Evolutionary conservation across 768 basidiomycete species (phyloP), one percentile per base, ranked within the genome.

Genomic region (Mycena venus): DNA sequence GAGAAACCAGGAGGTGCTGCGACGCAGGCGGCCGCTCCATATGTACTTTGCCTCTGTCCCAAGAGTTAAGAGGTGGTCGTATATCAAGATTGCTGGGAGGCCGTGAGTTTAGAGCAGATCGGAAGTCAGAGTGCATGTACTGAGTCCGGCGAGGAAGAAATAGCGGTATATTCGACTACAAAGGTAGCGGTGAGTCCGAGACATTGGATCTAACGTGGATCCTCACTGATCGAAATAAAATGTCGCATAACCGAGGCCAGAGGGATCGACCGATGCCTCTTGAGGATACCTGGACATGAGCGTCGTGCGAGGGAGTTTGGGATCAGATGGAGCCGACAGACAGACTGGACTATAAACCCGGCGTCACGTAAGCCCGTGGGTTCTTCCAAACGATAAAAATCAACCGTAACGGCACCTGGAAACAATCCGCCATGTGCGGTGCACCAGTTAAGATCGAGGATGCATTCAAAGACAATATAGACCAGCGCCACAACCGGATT

Each of bases 1-100:
- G 47, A 67, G 59, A 23, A 67, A 73, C 65, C 72, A 67, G 72
- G 47, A 67, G 21, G 64, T 67, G 56, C 72, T 68, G 10, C 31
- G 72, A 7, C 72, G 56, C 8, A 73, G 65, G n/a, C 15, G 36
- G 21, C 58, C 32, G 14, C 44, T 40, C 72, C 72, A 73, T 49
- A 73, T 31, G 34, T 73, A 55, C 21, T 73, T 61, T 9, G 60
- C 60, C 65, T 73, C 72, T 19, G 64, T 21, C 17, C 14, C 27
- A 21, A 73, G 31, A 4, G 65, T 73, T 3, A 73, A 42, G 2
- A 68, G 47, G 59, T 73, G 49, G 49, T 68, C 72, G 31, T 73
- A 73, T 21, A 72, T 19, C 4, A 70, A 32, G 47, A 70, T 70
- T 3, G 38, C 66, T 67, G 38, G 3, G 34, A 29, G 34, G n/a